Evolutionary conservation across 2,329 filamentous ascomycete species (phyloP), one percentile per base, ranked within the genome.

Genomic region (Cryoendolithus antarcticus): DNA sequence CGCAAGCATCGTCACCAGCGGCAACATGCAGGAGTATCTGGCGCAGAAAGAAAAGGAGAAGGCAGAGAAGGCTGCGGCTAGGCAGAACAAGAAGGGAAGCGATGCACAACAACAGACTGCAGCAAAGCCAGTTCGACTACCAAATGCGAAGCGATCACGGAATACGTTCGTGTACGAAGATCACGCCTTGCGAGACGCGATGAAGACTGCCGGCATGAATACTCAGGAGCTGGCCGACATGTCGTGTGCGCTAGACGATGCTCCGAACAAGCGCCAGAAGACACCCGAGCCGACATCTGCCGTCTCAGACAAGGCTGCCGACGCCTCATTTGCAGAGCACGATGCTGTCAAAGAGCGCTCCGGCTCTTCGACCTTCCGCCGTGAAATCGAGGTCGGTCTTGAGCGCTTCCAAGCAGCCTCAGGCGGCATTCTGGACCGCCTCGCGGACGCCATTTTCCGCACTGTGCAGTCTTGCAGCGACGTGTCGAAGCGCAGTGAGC

Each of bases 1-100:
- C 34, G 85, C 84, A n/a, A 81, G 74, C 48, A 88, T 91, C 48
- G 83, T 91, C 29, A 82, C 82, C 1, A 82, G 77, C 49, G 84
- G 84, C 27, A 59, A 60, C 45, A 85, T 85, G 49, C 76, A 77
- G 49, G 84, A 91, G 52, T 89, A 86, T 51, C 65, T 91, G 5
- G 84, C 82, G 7, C 83, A 84, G 62, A 86, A 84, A 58, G 83
- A 89, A 55, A 82, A 78, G 56, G 82, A 88, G 54, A 88, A 84
- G 67, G 69, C 70, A 4, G 77, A 82, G 44, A 80, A 75, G 59
- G 63, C 65, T 1, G 62, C 72, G 42, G 66, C 70, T 13, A 75
- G 72, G 48, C 28, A 41, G 39, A 47, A 54, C 36, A 82, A 80
- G 50, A 69, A 69, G 46, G 61, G 62, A 9, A 53, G 48, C 6